These are phyloP conservation scores for Eucalyptus cloeziana DNA, from an alignment of 345 rosid genomes.

Conservation along the genomic window DNA sequence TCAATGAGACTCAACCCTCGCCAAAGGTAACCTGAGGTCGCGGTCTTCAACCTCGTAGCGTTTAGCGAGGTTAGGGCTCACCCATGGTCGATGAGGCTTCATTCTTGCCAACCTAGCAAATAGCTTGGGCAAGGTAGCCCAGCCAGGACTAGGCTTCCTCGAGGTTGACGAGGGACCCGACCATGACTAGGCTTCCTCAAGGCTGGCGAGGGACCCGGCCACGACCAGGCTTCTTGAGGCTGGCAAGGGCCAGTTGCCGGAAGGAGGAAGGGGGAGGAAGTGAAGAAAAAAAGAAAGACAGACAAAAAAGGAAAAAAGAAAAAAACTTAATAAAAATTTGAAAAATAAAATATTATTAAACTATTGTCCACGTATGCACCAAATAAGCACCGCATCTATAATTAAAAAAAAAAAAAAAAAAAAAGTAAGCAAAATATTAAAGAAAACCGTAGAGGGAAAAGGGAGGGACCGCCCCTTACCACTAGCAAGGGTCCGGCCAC, in stretches of 20 bases:
- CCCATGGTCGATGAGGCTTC: accelerated
- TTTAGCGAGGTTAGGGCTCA: accelerated
- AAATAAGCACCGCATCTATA: neutral
- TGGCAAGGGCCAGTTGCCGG: accelerated
- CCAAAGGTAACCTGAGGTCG: accelerated
- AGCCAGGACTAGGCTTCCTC: too few species aligned
- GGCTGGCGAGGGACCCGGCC: accelerated
- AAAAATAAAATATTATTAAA: too few species aligned
- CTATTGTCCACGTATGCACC: neutral
- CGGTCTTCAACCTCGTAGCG: accelerated
- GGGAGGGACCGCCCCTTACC: neutral
- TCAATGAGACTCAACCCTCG: too few species aligned
- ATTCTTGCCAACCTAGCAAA: too few species aligned
- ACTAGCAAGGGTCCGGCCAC: neutral
- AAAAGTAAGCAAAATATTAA: neutral
- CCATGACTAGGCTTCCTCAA: too few species aligned
- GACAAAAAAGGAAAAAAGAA: too few species aligned
- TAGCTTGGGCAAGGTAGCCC: too few species aligned
- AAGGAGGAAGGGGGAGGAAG: too few species aligned
- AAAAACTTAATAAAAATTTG: too few species aligned
- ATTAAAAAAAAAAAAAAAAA: neutral
- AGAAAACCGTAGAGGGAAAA: neutral
- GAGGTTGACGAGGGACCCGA: too few species aligned
- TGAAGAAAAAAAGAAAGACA: too few species aligned
- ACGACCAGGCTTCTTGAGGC: too few species aligned